phyloP scores from a whole-genome alignment of 1,284 basidiomycete species.

The Fomitopsis palustris region DNA sequence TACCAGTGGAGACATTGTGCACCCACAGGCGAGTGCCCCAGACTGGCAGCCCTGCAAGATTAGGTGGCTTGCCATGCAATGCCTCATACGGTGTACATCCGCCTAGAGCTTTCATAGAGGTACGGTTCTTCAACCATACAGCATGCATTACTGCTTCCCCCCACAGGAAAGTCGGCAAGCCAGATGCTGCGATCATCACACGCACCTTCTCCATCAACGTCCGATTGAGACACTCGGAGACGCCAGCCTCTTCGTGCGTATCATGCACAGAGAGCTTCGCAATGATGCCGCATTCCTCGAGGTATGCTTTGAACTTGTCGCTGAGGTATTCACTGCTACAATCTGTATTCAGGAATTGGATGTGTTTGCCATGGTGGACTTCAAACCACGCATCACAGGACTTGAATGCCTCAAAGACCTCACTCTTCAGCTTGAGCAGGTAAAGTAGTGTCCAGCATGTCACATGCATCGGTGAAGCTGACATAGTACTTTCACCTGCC shows the following conservation, averaged over 20 bases:
- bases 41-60: not conserved
- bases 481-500: slow-evolving; percentile 22
- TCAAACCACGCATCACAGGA: slow-evolving; percentile 1
- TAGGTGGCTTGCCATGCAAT: not conserved
- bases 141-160: slow-evolving; percentile 35
- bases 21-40: not conserved
- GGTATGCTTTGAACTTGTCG: slow-evolving; percentile 9
- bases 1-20: not conserved
- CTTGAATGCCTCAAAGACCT: not conserved
- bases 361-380: slow-evolving; percentile 3
- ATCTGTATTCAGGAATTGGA: slow-evolving; percentile 13
- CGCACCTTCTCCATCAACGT: slow-evolving; percentile 17
- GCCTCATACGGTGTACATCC: not conserved
- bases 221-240: slow-evolving; percentile 25
- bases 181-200: slow-evolving; percentile 19
- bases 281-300: slow-evolving; percentile 8
- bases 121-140: slow-evolving; percentile 30
- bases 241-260: slow-evolving; percentile 30
- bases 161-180: slow-evolving; percentile 34
- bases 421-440: not conserved
- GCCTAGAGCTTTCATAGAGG: slow-evolving; percentile 18
- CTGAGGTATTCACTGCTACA: slow-evolving; percentile 17
- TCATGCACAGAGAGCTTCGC: slow-evolving; percentile 6
- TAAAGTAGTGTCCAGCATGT: not conserved
- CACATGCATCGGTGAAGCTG: slow-evolving; percentile 6